Evolutionary conservation across 2,329 filamentous ascomycete species (phyloP), one percentile per base, ranked within the genome.

Genomic region (Aspergillus clavatus): DNA sequence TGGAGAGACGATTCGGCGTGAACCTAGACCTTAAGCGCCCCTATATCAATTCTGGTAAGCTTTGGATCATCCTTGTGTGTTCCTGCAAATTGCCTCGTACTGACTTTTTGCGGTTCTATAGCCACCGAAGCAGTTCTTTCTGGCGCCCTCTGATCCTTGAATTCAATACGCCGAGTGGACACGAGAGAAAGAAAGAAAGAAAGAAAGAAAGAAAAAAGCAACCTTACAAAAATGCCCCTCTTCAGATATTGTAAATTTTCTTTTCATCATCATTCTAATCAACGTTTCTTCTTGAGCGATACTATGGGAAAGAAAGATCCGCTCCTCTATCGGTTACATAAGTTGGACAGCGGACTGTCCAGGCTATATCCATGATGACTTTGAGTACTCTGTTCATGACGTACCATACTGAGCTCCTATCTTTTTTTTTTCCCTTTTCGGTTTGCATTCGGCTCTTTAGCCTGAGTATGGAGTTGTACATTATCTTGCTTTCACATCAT

Each of bases 1-100:
- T 98, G 46, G 93, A 98, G 77, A 82, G 83, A 61, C 81, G 90
- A 51, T 98, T 98, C 62, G 87, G 87, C 50, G 83, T 95, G 52
- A 81, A 83, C 47, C 78, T 98, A 47, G 90, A 97, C 65, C 76
- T 83, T 43, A 94, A 88, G 78, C 85, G 90, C 69, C 82, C 87
- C 46, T 98, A 96, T 70, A 97, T 98, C 65, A 90, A 89, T 68
- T 89, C 84, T 72, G 87, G 87, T 91, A 83, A 72, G 85, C n/a
- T n/a, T n/a, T n/a, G n/a, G n/a, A n/a, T n/a, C n/a, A n/a, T n/a
- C n/a, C n/a, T n/a, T n/a, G n/a, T n/a, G n/a, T n/a, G n/a, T n/a
- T n/a, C n/a, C 24, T 41, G 29, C 35, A 24, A 44, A 2, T 4
- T 40, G 29, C 22, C 22, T 26, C 23, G 8, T 28, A 28, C 10